A percentile compares a stretch with the other conserved stretches of the same genome.
phyloP scores from a whole-genome alignment of 2,329 filamentous ascomycete genomes.

The Clonostachys solani region DNA sequence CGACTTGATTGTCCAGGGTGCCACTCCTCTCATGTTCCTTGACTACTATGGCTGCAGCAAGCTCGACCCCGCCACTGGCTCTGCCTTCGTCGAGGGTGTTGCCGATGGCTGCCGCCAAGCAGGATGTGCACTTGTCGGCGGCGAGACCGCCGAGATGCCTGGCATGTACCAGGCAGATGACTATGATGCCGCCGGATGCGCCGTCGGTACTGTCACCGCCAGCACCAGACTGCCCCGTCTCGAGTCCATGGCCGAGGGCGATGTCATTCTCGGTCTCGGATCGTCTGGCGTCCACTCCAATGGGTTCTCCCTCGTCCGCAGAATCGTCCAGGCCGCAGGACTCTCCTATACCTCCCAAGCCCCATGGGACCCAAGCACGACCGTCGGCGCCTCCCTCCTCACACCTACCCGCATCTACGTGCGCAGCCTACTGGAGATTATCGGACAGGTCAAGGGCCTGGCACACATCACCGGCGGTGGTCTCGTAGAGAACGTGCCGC shows the following conservation, averaged over 20 bases:
- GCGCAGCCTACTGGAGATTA: conserved; percentile 67
- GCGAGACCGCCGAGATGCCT: conserved; percentile 98
- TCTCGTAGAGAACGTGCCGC: conserved; percentile 87
- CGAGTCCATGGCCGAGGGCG: conserved; percentile 72
- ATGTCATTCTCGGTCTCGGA: conserved; percentile 79
- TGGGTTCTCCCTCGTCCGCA: conserved; percentile 93
- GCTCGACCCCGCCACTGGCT: conserved; percentile 72
- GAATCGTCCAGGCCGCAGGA: conserved; percentile 72
- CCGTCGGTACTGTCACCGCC: conserved; percentile 75
- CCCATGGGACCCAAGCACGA: conserved; percentile 65
- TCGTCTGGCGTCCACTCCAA: conserved; percentile 93
- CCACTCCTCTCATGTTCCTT: conserved; percentile 91
- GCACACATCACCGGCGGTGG: conserved; percentile 97
- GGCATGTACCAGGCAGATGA: conserved; percentile 86
- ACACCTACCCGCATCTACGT: conserved; percentile 95
- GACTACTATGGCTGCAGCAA: conserved; percentile 96
- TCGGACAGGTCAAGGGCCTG: conserved; percentile 77
- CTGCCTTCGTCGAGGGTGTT: conserved; percentile 87
- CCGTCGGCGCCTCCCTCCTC: conserved; percentile 73
- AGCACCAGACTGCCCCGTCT: conserved; percentile 71
- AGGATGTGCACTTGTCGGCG: conserved; percentile 88
- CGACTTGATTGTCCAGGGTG: conserved; percentile 92
- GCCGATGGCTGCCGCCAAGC: conserved; percentile 81
- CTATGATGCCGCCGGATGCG: conserved; percentile 90
- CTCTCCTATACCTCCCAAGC: conserved; percentile 68